Evolutionary conservation across 352 stramenopile species (phyloP).

Genomic region (Elongisporangium senticosum): DNA sequence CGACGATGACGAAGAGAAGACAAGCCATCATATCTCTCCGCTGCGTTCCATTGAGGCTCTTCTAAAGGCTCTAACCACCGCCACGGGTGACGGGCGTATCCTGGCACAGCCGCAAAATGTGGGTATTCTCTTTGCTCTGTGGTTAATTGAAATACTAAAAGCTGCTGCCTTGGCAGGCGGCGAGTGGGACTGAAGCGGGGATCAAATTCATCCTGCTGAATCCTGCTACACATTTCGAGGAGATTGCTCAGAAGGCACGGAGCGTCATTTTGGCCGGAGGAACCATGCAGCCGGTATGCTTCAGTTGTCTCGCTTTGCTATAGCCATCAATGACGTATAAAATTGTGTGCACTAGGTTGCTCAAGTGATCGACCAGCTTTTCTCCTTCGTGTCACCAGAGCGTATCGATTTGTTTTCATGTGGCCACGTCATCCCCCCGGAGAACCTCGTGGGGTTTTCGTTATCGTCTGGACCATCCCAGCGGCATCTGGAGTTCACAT

Average conservation of each 20-base stretch:
- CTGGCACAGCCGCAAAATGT: conserved; percentile 59
- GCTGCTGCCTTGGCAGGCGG: conserved; percentile 30
- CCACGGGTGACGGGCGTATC: conserved; percentile 63
- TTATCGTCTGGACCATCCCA: conserved; percentile 76
- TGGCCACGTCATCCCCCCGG: conserved; percentile 95
- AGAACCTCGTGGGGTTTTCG: conserved; percentile 87
- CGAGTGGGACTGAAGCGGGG: conserved; percentile 38
- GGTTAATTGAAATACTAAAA: not conserved
- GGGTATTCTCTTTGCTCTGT: conserved; percentile 11
- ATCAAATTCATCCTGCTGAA: conserved; percentile 97
- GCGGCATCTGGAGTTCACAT: conserved; percentile 94
- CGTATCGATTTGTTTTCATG: conserved; percentile 96
- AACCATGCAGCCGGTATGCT: conserved; percentile 92
- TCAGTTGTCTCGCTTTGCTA: not conserved
- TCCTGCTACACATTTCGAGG: conserved; percentile 90
- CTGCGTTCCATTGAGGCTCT: conserved; percentile 72
- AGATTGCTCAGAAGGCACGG: conserved; percentile 92
- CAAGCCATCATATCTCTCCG: conserved; percentile 78
- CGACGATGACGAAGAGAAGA: conserved; percentile 39
- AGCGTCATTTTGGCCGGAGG: conserved; percentile 96
- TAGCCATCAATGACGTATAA: not conserved
- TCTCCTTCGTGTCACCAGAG: conserved; percentile 64
- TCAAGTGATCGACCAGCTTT: conserved; percentile 93
- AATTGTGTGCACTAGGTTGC: conserved; percentile 43
- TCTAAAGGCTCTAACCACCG: conserved; percentile 71